These are phyloP conservation scores for Byssochlamys sp. DNA, from an alignment of 2,329 filamentous ascomycete species.

Conservation along the genomic window DNA sequence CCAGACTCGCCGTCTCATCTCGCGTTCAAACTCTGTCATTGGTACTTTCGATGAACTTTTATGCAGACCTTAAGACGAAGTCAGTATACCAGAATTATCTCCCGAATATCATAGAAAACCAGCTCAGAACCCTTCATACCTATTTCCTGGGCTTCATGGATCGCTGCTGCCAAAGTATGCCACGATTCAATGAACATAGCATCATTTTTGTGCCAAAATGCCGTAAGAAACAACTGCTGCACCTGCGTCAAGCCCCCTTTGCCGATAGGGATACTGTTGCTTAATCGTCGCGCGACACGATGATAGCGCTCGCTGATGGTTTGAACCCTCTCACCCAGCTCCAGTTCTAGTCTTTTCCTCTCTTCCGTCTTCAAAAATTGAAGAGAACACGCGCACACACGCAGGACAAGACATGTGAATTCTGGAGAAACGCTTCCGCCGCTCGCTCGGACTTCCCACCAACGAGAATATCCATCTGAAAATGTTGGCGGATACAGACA, in stretches of 20 bases:
- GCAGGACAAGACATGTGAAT: constrained; percentile 40
- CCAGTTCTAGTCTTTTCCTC: constrained; percentile 35
- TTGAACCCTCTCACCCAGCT: constrained; percentile 33
- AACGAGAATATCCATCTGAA: constrained; percentile 36
- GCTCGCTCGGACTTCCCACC: constrained; percentile 34
- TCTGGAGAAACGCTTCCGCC: constrained; percentile 30
- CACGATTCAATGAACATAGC: constrained; percentile 41
- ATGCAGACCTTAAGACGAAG: constrained; percentile 19
- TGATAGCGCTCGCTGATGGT: constrained; percentile 35
- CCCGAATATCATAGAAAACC: neutral
- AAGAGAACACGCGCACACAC: constrained; percentile 38
- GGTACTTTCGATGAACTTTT: constrained; percentile 26
- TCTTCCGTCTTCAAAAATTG: constrained; percentile 33
- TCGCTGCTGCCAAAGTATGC: constrained; percentile 37
- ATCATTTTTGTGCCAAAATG: constrained; percentile 40
- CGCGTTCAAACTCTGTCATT: constrained; percentile 38
- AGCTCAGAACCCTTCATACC: constrained; percentile 21
- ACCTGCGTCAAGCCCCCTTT: constrained; percentile 38
- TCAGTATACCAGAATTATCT: neutral
- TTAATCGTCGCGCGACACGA: constrained; percentile 35
- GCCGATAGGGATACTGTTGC: constrained; percentile 34
- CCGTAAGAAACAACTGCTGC: constrained; percentile 42
- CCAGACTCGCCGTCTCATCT: constrained; percentile 41
- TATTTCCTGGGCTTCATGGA: constrained; percentile 42
- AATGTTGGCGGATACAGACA: constrained; percentile 39